Percentiles rank a stretch among this genome's conserved stretches.
Conservation (phyloP, 2,329 filamentous ascomycete species). For the Pseudogymnoascus sp. region DNA sequence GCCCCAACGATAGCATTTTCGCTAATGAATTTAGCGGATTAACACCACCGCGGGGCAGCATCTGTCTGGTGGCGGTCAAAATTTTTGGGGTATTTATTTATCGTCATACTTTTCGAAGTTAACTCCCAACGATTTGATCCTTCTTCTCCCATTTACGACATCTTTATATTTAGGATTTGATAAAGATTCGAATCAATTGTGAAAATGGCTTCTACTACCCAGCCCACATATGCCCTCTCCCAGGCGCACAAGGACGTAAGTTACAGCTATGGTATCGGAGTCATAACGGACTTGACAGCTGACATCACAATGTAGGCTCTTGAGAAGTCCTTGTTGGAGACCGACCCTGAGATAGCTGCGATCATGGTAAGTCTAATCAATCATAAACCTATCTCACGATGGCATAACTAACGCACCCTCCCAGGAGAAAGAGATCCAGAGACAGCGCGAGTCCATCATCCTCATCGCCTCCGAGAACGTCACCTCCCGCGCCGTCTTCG, state of each 20-base stretch:
- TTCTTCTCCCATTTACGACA: not conserved
- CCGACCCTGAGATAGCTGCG: conserved; percentile 86
- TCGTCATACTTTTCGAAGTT: conserved; percentile 1
- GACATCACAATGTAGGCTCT: conserved; percentile 61
- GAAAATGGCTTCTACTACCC: conserved; percentile 4
- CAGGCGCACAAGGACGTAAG: conserved; percentile 57
- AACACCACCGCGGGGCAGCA: conserved; percentile 10
- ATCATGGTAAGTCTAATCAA: conserved; percentile 70
- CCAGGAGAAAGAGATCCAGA: conserved; percentile 85
- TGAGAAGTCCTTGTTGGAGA: conserved; percentile 85
- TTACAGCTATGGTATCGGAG: conserved; percentile 20
- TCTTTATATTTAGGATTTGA: not conserved
- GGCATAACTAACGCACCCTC: conserved; percentile 15
- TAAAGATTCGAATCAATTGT: not conserved
- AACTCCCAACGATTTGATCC: not conserved
- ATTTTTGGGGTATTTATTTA: conserved; percentile 6
- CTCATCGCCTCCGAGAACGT: conserved; percentile 99
- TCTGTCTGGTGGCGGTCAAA: not conserved
- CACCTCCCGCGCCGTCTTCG: conserved; percentile 94
- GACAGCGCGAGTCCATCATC: conserved; percentile 96
- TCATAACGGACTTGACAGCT: conserved; percentile 18
- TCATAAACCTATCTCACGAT: not conserved
- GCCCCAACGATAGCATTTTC: not conserved
- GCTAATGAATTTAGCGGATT: conserved; percentile 4
- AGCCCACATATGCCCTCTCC: conserved; percentile 52